A percentile compares a stretch with the other conserved stretches of the same genome.
phyloP scores from a whole-genome alignment of 106 monocot species.

The Dendrobium catenatum region DNA sequence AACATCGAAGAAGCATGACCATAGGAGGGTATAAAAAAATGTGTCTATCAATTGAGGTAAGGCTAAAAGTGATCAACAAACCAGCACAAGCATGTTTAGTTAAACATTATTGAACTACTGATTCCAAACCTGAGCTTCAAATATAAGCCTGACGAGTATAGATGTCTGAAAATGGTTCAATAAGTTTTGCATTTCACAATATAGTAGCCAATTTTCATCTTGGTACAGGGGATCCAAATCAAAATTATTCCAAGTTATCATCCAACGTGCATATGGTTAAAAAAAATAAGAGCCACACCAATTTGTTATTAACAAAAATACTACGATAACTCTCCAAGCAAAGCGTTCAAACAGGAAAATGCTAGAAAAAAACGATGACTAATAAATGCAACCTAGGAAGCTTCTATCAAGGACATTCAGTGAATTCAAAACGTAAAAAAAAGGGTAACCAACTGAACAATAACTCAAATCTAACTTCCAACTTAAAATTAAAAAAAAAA shows the following conservation, averaged over 20 bases:
- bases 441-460: neutral
- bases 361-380: neutral
- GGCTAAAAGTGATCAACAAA: neutral
- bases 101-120: neutral
- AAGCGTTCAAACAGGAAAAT: neutral
- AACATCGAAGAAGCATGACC: neutral
- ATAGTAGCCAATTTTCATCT: neutral
- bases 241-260: neutral
- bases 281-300: neutral
- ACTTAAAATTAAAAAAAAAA: neutral
- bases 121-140: neutral
- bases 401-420: neutral
- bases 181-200: neutral
- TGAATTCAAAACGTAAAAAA: neutral
- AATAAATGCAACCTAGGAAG: neutral
- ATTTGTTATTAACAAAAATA: neutral
- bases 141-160: neutral
- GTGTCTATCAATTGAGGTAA: neutral
- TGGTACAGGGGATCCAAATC: neutral
- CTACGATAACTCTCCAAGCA: neutral
- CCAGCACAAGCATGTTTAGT: neutral
- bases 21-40: neutral
- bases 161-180: neutral
- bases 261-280: neutral
- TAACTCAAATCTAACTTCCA: neutral